Percentiles rank a stretch among this genome's conserved stretches.
phyloP scores from a whole-genome alignment of 108 stramenopile species.

The Craspedostauros australis region DNA sequence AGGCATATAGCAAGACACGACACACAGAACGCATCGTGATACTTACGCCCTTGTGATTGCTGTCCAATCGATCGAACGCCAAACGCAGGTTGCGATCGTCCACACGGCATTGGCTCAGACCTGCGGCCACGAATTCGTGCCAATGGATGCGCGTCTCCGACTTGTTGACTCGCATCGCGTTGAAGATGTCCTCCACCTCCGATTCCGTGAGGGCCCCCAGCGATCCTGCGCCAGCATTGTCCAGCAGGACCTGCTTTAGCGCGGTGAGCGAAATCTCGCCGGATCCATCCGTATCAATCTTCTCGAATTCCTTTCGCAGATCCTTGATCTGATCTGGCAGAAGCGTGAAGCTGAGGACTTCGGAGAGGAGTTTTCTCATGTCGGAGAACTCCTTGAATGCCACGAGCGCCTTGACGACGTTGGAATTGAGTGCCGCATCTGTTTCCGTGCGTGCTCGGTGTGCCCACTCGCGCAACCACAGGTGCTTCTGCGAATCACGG shows the following conservation, averaged over 20 bases:
- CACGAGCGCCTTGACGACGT: conserved; percentile 63
- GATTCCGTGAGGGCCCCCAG: conserved; percentile 65
- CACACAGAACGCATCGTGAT: too few species aligned
- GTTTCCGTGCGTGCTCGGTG: conserved; percentile 13
- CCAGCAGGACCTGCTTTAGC: conserved; percentile 64
- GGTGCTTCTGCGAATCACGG: conserved; percentile 70
- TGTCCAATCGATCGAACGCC: conserved; percentile 73
- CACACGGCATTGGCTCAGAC: conserved; percentile 66
- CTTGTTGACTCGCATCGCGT: conserved; percentile 74
- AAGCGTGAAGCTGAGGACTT: conserved; percentile 76
- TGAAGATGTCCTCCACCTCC: conserved; percentile 78
- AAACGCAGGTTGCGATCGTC: conserved; percentile 76
- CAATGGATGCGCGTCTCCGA: conserved; percentile 65
- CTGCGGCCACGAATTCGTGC: conserved; percentile 84
- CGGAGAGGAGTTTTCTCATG: conserved; percentile 72
- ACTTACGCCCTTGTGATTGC: conserved; percentile 79
- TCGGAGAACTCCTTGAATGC: conserved; percentile 73
- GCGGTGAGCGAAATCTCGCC: conserved; percentile 64
- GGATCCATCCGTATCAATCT: conserved; percentile 63
- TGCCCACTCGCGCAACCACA: conserved; percentile 74
- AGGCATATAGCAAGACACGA: background rate
- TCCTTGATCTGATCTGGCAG: conserved; percentile 75
- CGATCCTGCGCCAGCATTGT: conserved; percentile 66
- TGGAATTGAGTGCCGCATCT: conserved; percentile 45
- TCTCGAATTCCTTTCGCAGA: conserved; percentile 72